Evolutionary conservation across 257 asterid species (phyloP).

Genomic region (Jasminum sambac): DNA sequence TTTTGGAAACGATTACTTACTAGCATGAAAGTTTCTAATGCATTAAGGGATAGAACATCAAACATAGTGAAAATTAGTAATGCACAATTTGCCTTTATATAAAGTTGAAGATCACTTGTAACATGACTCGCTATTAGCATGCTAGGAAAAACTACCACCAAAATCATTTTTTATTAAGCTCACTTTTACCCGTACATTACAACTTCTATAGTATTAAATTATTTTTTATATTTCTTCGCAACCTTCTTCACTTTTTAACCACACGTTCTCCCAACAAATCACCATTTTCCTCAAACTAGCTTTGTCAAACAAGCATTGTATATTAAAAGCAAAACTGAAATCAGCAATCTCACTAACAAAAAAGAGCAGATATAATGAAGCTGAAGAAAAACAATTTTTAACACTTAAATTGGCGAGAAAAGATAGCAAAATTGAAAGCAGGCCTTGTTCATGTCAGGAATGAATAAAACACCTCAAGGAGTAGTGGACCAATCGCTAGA

Average conservation of each 20-base stretch:
- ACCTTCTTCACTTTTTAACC: no score
- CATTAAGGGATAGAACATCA: neutral
- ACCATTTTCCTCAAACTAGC: no score
- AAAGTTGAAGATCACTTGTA: neutral
- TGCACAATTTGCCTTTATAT: neutral
- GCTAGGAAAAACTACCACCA: no score
- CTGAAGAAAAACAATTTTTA: neutral
- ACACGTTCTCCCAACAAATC: no score
- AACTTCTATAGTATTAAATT: no score
- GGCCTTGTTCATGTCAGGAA: neutral
- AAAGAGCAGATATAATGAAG: neutral
- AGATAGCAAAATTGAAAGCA: neutral
- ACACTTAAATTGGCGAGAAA: neutral
- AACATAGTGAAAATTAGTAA: neutral
- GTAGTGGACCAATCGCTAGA: neutral
- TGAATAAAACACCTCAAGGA: neutral
- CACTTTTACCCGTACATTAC: no score
- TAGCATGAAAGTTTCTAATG: slow-evolving; percentile 2
- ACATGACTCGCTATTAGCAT: no score
- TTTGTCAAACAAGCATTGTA: neutral
- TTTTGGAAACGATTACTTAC: slow-evolving; percentile 1
- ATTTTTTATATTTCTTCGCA: no score
- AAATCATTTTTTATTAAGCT: no score
- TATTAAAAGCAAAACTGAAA: neutral
- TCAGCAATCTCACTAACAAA: neutral